A percentile compares a stretch with the other conserved stretches of the same genome.
These are phyloP conservation scores for Phyllosticta paracitricarpa DNA, from an alignment of 2,329 filamentous ascomycete species.

Conservation along the genomic window DNA sequence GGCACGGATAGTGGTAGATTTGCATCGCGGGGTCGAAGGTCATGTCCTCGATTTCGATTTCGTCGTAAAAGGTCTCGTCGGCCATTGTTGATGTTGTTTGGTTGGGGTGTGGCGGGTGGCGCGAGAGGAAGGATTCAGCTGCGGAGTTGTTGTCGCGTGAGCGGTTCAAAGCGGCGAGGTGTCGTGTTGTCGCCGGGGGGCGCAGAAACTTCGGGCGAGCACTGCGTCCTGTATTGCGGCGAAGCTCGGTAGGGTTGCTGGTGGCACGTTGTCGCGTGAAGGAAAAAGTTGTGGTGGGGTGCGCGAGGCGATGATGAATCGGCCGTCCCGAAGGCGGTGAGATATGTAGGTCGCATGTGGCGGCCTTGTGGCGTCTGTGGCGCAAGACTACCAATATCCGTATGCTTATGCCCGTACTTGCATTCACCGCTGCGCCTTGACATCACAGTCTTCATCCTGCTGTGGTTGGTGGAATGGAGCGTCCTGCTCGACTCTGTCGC, in stretches of 20 bases:
- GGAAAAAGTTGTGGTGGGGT: neutral
- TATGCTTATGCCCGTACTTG: neutral
- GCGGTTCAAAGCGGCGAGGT: neutral
- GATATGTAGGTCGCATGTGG: neutral
- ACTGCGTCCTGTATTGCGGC: neutral
- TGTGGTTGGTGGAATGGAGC: neutral
- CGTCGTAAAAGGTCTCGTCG: slow-evolving; percentile 67
- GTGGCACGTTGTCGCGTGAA: neutral
- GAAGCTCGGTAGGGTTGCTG: neutral
- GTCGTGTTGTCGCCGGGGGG: neutral
- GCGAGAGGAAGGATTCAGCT: neutral
- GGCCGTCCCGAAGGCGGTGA: neutral
- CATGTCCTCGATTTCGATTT: slow-evolving; percentile 97
- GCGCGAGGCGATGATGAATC: neutral
- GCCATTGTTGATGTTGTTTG: slow-evolving; percentile 31
- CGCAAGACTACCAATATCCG: neutral
- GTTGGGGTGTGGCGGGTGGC: neutral
- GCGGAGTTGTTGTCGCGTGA: neutral
- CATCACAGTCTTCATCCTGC: neutral
- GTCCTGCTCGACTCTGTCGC: neutral
- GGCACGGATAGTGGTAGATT: slow-evolving; percentile 93
- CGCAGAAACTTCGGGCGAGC: neutral
- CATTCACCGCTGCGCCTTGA: neutral
- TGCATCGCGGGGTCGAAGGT: slow-evolving; percentile 73
- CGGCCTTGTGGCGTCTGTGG: neutral